These are phyloP conservation scores for Epichloe festucae DNA, from an alignment of 2,329 filamentous ascomycete genomes.

Conservation along the genomic window DNA sequence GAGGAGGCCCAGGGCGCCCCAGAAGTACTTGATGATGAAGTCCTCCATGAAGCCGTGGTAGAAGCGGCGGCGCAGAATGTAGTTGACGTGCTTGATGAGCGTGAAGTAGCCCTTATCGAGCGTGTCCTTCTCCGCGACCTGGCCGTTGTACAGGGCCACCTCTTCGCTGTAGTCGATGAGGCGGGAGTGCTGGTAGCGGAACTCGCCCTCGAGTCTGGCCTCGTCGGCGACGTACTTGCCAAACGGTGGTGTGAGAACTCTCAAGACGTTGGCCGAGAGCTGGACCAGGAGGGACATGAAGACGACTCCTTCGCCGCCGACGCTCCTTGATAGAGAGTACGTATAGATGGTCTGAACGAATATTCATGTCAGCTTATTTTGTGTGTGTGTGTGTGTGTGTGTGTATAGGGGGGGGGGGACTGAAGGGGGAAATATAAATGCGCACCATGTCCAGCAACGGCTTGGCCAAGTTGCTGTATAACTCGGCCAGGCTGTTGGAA, in stretches of 20 bases:
- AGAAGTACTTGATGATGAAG: constrained; percentile 99
- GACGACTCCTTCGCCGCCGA: constrained; percentile 91
- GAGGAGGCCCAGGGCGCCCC: constrained; percentile 83
- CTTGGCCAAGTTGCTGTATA: constrained; percentile 95
- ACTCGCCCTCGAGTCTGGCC: constrained; percentile 86
- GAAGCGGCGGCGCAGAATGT: constrained; percentile 77
- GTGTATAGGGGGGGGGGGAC: too few relatives aligned
- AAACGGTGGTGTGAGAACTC: constrained; percentile 86
- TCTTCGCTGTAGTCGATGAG: constrained; percentile 96
- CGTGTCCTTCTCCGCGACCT: constrained; percentile 89
- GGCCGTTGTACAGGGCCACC: constrained; percentile 80
- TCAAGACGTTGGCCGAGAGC: constrained; percentile 84
- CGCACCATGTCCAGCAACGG: constrained; percentile 80
- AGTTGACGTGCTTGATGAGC: constrained; percentile 96
- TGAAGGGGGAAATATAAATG: not conserved
- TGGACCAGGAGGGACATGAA: constrained; percentile 93
- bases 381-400: too few relatives aligned
- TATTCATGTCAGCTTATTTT: not conserved
- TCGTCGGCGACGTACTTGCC: constrained; percentile 97
- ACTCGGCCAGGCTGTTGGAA: constrained; percentile 83
- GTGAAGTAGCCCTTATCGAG: constrained; percentile 98
- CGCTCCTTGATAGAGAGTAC: constrained; percentile 80
- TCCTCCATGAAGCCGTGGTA: constrained; percentile 99
- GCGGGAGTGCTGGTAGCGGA: constrained; percentile 86
- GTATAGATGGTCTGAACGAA: constrained; percentile 66